Base-by-base conservation (phyloP, 1,284 basidiomycete species). In the Irpex rosettiformis region DNA sequence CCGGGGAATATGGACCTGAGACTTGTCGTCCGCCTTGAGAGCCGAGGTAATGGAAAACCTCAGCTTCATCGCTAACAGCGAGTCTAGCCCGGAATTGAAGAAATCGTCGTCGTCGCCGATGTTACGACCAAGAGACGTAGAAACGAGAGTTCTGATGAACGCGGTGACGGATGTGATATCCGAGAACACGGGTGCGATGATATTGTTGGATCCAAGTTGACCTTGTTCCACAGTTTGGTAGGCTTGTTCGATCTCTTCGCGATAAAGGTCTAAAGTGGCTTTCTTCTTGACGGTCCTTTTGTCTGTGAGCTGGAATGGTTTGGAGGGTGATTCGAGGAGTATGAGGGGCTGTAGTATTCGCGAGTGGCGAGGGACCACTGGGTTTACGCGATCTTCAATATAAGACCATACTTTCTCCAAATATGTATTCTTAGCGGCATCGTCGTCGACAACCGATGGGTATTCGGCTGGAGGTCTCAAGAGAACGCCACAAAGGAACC, bases 381-480 rank as follows among this genome's bases (percentile, higher is more conserved):
- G 24, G 24, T 51, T 51, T 7, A 51, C 27, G 18, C 10, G 5
- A 6, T 13, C 25, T 4, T 51, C 24, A 18, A 29, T 51, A 27
- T 25, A 51, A 18, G 24, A 11, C 2, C 48, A 29, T 27, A 51
- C 10, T 16, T n/a, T 30, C 33, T 25, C 27, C 11, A 22, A 10
- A n/a, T 59, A 18, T n/a, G 67, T 67, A 64, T 69, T 69, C 54
- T 70, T 78, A 65, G 77, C 77, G 16, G 78, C 62, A 21, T 77
- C 65, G n/a, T 75, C 75, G 52, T 77, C 1, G 76, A 76, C n/a
- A 74, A 75, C 45, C 68, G 74, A 22, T 64, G 63, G 69, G 21
- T 70, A 63, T 52, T 78, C 71, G 1, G 79, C 62, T 2, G 69
- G 71, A 3, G 73, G 69, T 73, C 77, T 49, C 8, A 8, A 5